These are phyloP conservation scores for Neocallimastix lanati DNA, from an alignment of 192 early-diverging fungal species.

Conservation along the genomic window DNA sequence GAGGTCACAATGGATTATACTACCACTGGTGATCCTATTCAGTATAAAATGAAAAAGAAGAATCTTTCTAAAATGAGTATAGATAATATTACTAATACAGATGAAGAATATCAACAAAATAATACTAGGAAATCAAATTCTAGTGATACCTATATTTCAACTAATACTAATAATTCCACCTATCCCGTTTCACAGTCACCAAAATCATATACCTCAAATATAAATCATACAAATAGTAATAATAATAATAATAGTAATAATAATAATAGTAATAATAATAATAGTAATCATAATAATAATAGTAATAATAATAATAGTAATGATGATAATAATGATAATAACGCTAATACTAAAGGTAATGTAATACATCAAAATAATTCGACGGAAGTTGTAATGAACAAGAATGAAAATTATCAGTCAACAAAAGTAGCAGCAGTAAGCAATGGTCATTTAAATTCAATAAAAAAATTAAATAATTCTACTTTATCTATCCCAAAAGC, in stretches of 20 bases:
- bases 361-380: too few relatives aligned
- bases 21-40: neutral
- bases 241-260: too few relatives aligned
- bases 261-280: too few relatives aligned
- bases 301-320: too few relatives aligned
- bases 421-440: too few relatives aligned
- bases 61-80: neutral
- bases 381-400: too few relatives aligned
- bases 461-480: neutral
- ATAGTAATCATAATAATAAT: too few relatives aligned
- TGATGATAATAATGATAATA: too few relatives aligned
- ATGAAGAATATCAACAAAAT: neutral
- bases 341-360: too few relatives aligned
- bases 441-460: neutral
- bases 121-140: neutral
- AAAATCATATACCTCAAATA: neutral
- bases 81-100: neutral
- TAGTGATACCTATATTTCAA: neutral
- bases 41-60: neutral
- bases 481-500: neutral
- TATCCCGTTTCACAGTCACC: neutral
- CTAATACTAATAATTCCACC: too few relatives aligned
- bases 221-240: too few relatives aligned
- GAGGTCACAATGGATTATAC: neutral
- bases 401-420: neutral